Evolutionary conservation across 2,329 filamentous ascomycete genomes (phyloP).

Genomic region (Elsinoe ampelina): DNA sequence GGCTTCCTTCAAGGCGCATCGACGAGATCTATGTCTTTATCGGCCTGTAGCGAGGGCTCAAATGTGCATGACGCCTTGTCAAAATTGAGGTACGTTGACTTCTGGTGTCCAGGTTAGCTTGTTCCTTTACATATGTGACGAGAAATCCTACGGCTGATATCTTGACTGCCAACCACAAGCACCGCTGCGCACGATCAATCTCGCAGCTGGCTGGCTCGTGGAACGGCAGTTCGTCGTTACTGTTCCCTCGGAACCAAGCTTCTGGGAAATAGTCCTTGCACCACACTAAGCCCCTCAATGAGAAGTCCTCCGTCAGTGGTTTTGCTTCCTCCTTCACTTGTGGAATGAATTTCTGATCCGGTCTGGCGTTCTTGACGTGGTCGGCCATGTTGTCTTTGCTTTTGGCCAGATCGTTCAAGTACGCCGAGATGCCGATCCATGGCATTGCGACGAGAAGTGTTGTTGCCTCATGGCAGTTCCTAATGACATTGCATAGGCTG

Average conservation of each 20-base stretch:
- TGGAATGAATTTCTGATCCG: conserved; percentile 32
- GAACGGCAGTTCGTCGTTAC: conserved; percentile 59
- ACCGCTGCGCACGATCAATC: conserved; percentile 47
- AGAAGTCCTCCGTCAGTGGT: conserved; percentile 61
- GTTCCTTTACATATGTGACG: neutral
- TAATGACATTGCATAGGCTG: conserved; percentile 25
- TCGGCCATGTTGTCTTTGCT: conserved; percentile 27
- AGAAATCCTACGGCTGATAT: conserved; percentile 14
- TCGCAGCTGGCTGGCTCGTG: conserved; percentile 54
- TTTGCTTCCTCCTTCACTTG: conserved; percentile 36
- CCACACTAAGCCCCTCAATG: conserved; percentile 55
- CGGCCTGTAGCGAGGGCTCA: neutral
- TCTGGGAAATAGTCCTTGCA: conserved; percentile 49
- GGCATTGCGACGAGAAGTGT: conserved; percentile 33
- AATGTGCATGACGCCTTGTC: conserved; percentile 14
- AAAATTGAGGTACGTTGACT: conserved; percentile 18
- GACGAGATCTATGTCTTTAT: neutral
- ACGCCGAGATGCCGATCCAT: conserved; percentile 45
- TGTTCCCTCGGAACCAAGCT: conserved; percentile 51
- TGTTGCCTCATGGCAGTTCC: conserved; percentile 3
- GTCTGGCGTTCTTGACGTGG: conserved; percentile 28
- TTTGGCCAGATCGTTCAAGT: conserved; percentile 44
- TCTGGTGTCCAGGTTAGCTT: conserved; percentile 10
- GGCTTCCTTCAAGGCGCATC: neutral
- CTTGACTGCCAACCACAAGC: conserved; percentile 23